Conservation (phyloP, 2,329 filamentous ascomycete genomes). For the Penicillium paneum region DNA sequence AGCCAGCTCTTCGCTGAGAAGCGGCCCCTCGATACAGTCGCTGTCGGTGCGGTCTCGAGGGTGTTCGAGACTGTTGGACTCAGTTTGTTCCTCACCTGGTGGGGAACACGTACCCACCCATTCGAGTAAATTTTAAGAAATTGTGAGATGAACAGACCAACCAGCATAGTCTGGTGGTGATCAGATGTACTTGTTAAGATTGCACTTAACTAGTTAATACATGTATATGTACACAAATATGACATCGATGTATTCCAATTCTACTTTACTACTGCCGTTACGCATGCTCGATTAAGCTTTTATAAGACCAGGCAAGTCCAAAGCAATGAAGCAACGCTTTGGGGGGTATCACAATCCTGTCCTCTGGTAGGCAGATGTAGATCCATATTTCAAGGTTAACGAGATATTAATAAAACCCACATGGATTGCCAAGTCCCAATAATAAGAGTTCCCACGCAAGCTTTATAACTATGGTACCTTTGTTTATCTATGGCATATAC, state of each 20-base stretch:
- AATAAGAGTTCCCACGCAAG: not conserved
- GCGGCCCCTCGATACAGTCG: slow-evolving; percentile 84
- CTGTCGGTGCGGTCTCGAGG: slow-evolving; percentile 78
- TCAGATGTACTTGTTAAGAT: not conserved
- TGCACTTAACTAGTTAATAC: not conserved
- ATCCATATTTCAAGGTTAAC: not conserved
- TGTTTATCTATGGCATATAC: not conserved
- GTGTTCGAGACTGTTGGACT: slow-evolving; percentile 90
- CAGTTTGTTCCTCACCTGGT: slow-evolving; percentile 90
- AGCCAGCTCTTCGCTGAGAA: slow-evolving; percentile 86
- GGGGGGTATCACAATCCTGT: not conserved
- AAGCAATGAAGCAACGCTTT: not conserved
- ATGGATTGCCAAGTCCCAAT: not conserved
- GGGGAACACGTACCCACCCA: slow-evolving; percentile 92
- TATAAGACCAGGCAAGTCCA: too few relatives aligned
- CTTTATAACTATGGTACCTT: not conserved
- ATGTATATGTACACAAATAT: slow-evolving; percentile 9
- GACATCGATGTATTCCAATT: not conserved
- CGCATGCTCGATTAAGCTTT: not conserved
- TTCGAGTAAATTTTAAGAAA: slow-evolving; percentile 63
- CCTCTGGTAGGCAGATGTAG: not conserved
- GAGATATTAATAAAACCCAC: slow-evolving; percentile 1
- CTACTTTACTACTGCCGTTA: not conserved
- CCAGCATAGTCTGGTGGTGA: slow-evolving; percentile 12
- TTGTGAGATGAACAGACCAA: not conserved